Conservation (phyloP, 177 flowering plant genomes). For the Vitis hybrid region DNA sequence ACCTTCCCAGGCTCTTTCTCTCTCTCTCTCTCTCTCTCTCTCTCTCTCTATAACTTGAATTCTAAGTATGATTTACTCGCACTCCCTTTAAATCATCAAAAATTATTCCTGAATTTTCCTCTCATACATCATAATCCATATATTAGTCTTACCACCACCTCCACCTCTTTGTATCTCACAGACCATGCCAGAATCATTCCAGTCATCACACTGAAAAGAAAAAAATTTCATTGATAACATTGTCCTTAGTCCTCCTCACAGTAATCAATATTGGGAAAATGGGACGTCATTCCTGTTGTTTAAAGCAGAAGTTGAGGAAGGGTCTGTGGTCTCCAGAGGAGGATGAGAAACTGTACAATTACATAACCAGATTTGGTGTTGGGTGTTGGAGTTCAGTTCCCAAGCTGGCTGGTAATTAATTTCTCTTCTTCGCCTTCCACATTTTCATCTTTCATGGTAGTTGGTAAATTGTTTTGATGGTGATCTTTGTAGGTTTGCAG, state of each 20-base stretch:
- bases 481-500: constrained; percentile 57
- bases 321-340: constrained; percentile 98
- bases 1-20: constrained; percentile 25
- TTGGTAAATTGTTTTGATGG: not conserved
- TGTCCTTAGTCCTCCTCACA: not conserved
- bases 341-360: constrained; percentile 79
- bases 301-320: constrained; percentile 75
- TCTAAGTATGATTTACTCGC: constrained; percentile 62
- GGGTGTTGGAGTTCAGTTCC: constrained; percentile 99
- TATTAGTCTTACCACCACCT: not conserved
- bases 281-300: constrained; percentile 74
- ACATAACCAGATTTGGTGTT: constrained; percentile 76
- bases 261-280: constrained; percentile 19
- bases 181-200: no score
- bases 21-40: constrained; percentile 27
- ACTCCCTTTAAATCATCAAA: constrained; percentile 35
- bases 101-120: constrained; percentile 14
- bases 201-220: no score
- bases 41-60: constrained; percentile 59
- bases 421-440: not conserved
- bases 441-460: not conserved
- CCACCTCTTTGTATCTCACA: not conserved
- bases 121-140: constrained; percentile 9
- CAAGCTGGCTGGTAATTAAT: constrained; percentile 68
- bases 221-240: not conserved